phyloP scores from a whole-genome alignment of 768 basidiomycete genomes.

The Mycena amicta region DNA sequence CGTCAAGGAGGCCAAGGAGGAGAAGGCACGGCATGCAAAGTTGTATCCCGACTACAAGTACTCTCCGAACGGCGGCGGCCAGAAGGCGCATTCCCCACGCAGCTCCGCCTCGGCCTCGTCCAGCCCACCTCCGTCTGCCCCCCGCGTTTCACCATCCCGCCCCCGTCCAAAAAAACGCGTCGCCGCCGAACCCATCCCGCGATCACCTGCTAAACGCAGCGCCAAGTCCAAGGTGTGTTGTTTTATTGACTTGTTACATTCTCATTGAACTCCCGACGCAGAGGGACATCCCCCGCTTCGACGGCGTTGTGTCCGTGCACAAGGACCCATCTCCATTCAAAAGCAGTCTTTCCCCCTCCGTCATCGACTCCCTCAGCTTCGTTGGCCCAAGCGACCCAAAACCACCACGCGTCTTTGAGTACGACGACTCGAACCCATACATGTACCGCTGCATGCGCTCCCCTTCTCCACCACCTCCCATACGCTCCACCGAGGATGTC shows the following conservation, averaged over 20 bases:
- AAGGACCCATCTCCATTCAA: conserved; percentile 7
- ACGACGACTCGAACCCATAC: not conserved
- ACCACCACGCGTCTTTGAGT: not conserved
- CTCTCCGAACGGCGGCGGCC: not conserved
- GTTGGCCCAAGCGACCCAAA: not conserved
- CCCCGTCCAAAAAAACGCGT: not conserved
- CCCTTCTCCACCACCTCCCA: not conserved
- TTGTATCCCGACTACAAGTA: conserved; percentile 54
- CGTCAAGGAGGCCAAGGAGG: conserved; percentile 39
- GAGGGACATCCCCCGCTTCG: not conserved
- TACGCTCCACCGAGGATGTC: not conserved
- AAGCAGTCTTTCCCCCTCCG: not conserved
- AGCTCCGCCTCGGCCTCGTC: not conserved
- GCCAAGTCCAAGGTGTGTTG: not conserved
- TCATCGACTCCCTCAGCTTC: conserved; percentile 6
- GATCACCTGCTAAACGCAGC: not conserved
- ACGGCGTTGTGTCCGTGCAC: conserved; percentile 1
- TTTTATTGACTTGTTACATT: not conserved
- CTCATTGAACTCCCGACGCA: not conserved
- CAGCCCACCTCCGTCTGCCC: not conserved
- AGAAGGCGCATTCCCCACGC: not conserved
- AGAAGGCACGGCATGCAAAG: conserved; percentile 45
- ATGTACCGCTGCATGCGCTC: not conserved
- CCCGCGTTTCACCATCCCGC: too few species aligned
- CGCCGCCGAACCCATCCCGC: not conserved